These are phyloP conservation scores for Lipomyces sp. DNA, from an alignment of 805 yeast genomes.

Conservation along the genomic window DNA sequence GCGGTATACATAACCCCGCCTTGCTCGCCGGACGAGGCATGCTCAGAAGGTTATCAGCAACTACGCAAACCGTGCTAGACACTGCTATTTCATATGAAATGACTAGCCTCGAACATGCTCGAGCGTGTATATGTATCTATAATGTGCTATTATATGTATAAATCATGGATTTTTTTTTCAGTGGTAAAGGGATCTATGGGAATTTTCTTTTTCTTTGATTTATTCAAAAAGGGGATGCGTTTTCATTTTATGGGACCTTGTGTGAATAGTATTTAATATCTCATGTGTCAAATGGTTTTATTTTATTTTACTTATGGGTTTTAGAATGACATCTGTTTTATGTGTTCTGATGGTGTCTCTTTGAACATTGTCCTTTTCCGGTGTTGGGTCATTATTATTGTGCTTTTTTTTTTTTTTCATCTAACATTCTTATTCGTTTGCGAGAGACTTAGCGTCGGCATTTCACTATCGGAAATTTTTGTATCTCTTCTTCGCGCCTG, in stretches of 20 bases:
- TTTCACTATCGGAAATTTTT: neutral
- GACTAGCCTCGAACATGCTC: neutral
- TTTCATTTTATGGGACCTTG: neutral
- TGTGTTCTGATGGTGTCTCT: neutral
- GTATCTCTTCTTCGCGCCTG: conserved; percentile 1
- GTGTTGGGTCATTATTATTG: neutral
- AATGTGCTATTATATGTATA: conserved; percentile 3
- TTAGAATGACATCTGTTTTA: neutral
- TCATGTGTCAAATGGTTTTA: neutral
- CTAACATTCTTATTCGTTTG: neutral
- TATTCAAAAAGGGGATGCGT: neutral
- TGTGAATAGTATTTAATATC: neutral
- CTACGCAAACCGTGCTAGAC: neutral
- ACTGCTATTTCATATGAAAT: neutral
- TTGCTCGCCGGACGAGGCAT: conserved; percentile 31
- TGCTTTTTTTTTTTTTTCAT: neutral
- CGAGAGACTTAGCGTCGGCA: neutral
- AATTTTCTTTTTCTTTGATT: neutral
- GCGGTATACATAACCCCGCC: conserved; percentile 31
- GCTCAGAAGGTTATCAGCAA: neutral
- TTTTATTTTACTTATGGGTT: neutral
- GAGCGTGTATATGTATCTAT: conserved; percentile 9
- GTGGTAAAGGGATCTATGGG: neutral
- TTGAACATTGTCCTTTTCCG: neutral
- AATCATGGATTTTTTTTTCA: neutral